Base-by-base conservation (phyloP, 352 stramenopile species). In the Thalassiosira mediterranea region DNA sequence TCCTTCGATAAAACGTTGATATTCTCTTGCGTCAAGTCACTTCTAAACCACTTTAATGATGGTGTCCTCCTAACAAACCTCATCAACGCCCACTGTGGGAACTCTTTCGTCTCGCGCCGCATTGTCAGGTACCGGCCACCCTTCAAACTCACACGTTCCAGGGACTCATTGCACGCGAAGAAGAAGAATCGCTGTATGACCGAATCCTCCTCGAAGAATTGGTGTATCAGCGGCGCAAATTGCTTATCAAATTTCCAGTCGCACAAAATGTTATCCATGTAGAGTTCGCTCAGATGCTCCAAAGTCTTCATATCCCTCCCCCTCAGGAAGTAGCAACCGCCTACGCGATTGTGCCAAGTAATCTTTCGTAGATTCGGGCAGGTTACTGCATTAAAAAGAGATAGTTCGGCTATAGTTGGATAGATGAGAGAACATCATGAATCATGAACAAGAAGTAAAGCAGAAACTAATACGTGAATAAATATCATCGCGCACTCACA, bases 171-270 rank as follows among this genome's bases (percentile, higher is more conserved):
- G 21, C 62, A 72, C 40, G 62, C 62, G 52, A 72, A 62, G 48
- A 62, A 72, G 28, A 72, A 72, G 34, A 63, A 72, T 29, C 62
- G 17, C 42, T 61, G 29, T 19, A 72, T 44, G 11, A 72, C 44
- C 4, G 48, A 56, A 13, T 26, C 37, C 32, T 62, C 47, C 7
- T 72, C 62, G 38, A 72, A 72, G 10, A 72, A 72, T 54, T 61
- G 62, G 23, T 48, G 49, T 19, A 72, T 60, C 29, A 69, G 28
- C 4, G 60, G 62, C 40, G 62, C 48, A 17, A 61, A 72, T 17
- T 62, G 48, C 21, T 72, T 72, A 25, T 72, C 62, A 62, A 62
- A 72, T 15, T 48, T 38, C 60, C 60, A 69, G 21, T 69, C 60
- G 1, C 44, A 57, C 19, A 60, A 11, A 23, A 69, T 42, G 48